Evolutionary conservation across 2,329 filamentous ascomycete genomes (phyloP).

Genomic region (Alternaria sp.): DNA sequence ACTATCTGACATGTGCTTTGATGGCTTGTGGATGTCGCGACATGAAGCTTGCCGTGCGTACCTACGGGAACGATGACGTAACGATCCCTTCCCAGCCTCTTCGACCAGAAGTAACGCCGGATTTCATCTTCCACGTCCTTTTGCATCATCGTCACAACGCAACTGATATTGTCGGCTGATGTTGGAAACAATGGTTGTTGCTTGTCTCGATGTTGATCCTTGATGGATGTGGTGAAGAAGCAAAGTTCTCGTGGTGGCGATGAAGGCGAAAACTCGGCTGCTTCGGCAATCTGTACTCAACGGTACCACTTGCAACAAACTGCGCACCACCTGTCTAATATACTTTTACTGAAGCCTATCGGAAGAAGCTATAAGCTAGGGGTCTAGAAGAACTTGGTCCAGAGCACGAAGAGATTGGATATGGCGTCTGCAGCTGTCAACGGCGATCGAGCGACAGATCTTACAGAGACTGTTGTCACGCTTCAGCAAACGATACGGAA

Average conservation of each 20-base stretch:
- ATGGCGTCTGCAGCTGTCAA: slow-evolving; percentile 6
- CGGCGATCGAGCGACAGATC: slow-evolving; percentile 1
- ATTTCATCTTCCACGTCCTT: not conserved
- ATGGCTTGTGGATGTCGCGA: not conserved
- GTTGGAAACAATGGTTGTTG: not conserved
- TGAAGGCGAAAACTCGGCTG: slow-evolving; percentile 4
- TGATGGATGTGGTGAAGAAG: not conserved
- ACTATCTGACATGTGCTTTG: not conserved
- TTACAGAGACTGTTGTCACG: slow-evolving; percentile 6
- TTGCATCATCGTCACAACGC: not conserved
- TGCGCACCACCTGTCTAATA: not conserved
- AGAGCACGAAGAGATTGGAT: not conserved
- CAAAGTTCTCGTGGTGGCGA: not conserved
- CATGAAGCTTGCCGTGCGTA: not conserved
- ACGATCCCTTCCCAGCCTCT: not conserved
- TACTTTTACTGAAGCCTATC: not conserved
- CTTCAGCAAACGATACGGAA: not conserved
- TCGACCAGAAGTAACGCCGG: not conserved
- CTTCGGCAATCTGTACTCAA: not conserved
- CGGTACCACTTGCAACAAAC: not conserved
- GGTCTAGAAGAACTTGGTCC: fast-evolving
- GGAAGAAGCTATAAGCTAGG: not conserved
- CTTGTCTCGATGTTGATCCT: not conserved
- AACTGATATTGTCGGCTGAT: not conserved
- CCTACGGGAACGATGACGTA: not conserved